Conservation (phyloP, 2,329 filamentous ascomycete species). For the Ascochyta viciae-villosae region DNA sequence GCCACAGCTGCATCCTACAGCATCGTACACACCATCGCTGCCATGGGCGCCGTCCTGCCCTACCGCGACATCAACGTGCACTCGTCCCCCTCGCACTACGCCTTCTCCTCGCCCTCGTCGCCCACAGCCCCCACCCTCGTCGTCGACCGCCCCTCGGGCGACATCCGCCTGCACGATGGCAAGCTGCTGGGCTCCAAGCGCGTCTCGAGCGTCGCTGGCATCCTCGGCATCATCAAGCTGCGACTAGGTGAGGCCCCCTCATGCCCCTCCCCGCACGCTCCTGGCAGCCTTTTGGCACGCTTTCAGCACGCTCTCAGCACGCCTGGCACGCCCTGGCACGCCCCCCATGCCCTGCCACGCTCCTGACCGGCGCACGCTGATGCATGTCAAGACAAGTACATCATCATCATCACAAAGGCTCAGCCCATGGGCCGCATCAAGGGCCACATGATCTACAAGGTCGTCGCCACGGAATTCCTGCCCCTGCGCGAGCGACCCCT, state of each 20-base stretch:
- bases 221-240: slow-evolving; percentile 91
- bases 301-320: no score
- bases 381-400: slow-evolving; percentile 78
- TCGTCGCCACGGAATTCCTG: slow-evolving; percentile 88
- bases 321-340: no score
- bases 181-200: slow-evolving; percentile 78
- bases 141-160: slow-evolving; percentile 89
- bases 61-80: slow-evolving; percentile 98
- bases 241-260: slow-evolving; percentile 73
- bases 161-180: slow-evolving; percentile 84
- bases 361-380: slow-evolving; percentile 21
- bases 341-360: no score
- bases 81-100: slow-evolving; percentile 88
- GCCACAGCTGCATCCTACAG: no score
- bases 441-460: slow-evolving; percentile 95
- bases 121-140: slow-evolving; percentile 87
- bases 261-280: no score
- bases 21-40: background rate
- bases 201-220: slow-evolving; percentile 93
- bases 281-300: background rate
- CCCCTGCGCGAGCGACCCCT: slow-evolving; percentile 91
- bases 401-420: slow-evolving; percentile 94
- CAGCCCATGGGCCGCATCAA: slow-evolving; percentile 89
- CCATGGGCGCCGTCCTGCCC: slow-evolving; percentile 66
- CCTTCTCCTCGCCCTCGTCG: slow-evolving; percentile 94